Percentiles rank a stretch among this genome's conserved stretches.
Conservation (phyloP, 2,329 filamentous ascomycete genomes). For the Sporothrix sp. region DNA sequence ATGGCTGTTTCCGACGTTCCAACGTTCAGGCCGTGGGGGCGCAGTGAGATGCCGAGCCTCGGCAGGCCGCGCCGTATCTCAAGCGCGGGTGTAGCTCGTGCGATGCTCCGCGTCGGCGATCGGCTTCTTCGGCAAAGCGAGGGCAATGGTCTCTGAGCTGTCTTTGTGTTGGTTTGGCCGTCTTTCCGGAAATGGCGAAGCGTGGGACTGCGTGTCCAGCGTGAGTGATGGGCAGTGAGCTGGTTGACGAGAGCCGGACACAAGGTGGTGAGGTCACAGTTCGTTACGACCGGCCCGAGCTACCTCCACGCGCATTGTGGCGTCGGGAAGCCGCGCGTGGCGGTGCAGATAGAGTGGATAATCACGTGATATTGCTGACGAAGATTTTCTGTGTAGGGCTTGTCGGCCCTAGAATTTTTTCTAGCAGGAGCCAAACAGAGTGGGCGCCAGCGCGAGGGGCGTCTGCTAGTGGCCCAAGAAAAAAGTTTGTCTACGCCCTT, state of each 20-base stretch:
- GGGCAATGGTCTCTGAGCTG: neutral
- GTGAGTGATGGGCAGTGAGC: neutral
- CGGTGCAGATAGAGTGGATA: neutral
- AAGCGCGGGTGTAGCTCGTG: neutral
- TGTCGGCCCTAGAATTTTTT: slow-evolving; percentile 18
- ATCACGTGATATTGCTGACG: slow-evolving; percentile 5
- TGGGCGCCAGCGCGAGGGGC: neutral
- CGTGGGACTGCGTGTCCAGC: too few species aligned
- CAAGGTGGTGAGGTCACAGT: slow-evolving; percentile 5
- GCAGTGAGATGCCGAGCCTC: too few species aligned
- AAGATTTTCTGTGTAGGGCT: slow-evolving; percentile 11
- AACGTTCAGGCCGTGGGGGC: neutral
- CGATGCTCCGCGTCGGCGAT: neutral
- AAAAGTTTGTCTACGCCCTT: slow-evolving; percentile 14
- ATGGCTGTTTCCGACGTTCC: slow-evolving; percentile 1
- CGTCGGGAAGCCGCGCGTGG: neutral
- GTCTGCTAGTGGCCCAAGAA: slow-evolving; percentile 5
- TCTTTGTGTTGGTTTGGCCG: too few species aligned
- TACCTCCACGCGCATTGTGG: too few species aligned
- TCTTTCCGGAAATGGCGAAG: neutral
- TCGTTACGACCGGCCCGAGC: neutral
- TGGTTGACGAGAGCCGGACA: neutral
- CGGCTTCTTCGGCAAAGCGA: neutral
- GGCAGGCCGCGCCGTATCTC: neutral
- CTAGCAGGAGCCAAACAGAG: neutral